Conservation (phyloP, 352 stramenopile genomes). For the Phytophthora vignae region DNA sequence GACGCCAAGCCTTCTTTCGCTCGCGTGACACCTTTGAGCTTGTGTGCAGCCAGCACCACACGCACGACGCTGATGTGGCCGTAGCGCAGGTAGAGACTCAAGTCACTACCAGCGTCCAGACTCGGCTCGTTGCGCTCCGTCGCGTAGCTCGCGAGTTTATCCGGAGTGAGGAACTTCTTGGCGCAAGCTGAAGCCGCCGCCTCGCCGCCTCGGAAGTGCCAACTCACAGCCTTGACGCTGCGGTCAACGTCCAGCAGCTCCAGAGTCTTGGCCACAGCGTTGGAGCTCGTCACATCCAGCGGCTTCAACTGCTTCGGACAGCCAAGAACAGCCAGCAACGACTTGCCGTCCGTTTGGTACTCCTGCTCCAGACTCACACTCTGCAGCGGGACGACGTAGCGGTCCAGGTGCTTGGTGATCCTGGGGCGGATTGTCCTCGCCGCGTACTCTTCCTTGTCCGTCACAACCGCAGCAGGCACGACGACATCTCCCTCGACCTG, state of each 20-base stretch:
- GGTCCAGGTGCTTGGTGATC: slow-evolving; percentile 93
- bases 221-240: slow-evolving; percentile 55
- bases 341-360: slow-evolving; percentile 39
- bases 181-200: slow-evolving; percentile 64
- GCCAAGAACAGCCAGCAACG: slow-evolving; percentile 34
- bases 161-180: slow-evolving; percentile 88
- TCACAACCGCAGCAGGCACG: slow-evolving; percentile 94
- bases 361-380: slow-evolving; percentile 38
- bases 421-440: slow-evolving; percentile 98
- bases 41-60: slow-evolving; percentile 64
- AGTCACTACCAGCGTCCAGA: slow-evolving; percentile 88
- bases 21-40: slow-evolving; percentile 76
- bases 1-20: slow-evolving; percentile 82
- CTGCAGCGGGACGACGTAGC: slow-evolving; percentile 83
- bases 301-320: slow-evolving; percentile 25
- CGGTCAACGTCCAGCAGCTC: slow-evolving; percentile 69
- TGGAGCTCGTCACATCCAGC: slow-evolving; percentile 54
- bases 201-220: slow-evolving; percentile 78
- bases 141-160: slow-evolving; percentile 78
- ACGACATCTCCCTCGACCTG: slow-evolving; percentile 98
- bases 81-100: slow-evolving; percentile 95
- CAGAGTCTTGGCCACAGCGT: slow-evolving; percentile 47
- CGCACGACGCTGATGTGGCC: slow-evolving; percentile 88
- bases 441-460: slow-evolving; percentile 96
- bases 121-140: slow-evolving; percentile 96